phyloP scores from a whole-genome alignment of 176 grass and related monocot genomes.

The bread wheat (Triticum aestivum) region DNA sequence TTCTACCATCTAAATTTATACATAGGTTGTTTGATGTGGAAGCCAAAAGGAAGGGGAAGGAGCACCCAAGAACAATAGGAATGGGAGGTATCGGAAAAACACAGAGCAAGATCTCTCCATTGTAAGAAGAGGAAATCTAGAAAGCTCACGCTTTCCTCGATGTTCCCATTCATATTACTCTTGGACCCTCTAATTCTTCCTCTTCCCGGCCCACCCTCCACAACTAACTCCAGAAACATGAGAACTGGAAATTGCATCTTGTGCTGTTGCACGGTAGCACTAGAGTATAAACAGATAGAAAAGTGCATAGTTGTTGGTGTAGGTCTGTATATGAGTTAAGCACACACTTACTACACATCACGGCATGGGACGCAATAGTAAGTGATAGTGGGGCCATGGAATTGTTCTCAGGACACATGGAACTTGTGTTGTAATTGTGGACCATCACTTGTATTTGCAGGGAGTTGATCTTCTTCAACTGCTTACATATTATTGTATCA shows the following conservation, averaged over 20 bases:
- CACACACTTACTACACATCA: too few species aligned
- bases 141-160: background rate
- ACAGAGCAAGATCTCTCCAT: background rate
- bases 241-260: background rate
- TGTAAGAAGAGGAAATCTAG: background rate
- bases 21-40: background rate
- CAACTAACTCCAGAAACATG: background rate
- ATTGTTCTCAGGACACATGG: too few species aligned
- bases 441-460: too few species aligned
- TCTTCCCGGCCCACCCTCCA: background rate
- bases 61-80: background rate
- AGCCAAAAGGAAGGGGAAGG: background rate
- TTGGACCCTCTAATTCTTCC: background rate
- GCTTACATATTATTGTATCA: too few species aligned
- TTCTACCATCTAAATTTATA: too few species aligned
- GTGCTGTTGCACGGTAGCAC: background rate
- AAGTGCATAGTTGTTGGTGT: background rate
- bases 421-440: too few species aligned
- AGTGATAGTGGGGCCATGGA: too few species aligned
- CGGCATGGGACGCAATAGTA: too few species aligned
- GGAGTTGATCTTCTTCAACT: too few species aligned
- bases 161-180: background rate
- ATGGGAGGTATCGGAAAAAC: background rate
- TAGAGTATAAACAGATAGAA: background rate
- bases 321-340: background rate